Evolutionary conservation across 805 yeast genomes (phyloP).

Genomic region (Lachancea thermotolerans): DNA sequence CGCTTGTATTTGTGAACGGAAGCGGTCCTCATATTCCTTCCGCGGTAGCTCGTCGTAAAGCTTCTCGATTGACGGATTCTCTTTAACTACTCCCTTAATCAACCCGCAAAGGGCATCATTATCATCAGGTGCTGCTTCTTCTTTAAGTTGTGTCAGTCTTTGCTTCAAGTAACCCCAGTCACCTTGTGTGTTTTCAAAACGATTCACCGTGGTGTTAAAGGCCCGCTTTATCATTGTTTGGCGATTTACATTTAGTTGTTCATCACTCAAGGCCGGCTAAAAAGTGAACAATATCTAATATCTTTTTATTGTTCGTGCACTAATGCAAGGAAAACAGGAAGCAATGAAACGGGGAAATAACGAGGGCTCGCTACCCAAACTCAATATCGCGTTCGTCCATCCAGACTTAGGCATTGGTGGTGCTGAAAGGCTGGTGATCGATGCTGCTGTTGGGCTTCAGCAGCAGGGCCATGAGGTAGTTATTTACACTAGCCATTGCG

Average conservation of each 20-base stretch:
- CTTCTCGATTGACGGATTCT: constrained; percentile 13
- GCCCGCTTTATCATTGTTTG: neutral
- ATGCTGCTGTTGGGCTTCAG: constrained; percentile 85
- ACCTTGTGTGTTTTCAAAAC: neutral
- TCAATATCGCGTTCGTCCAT: constrained; percentile 79
- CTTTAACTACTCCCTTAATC: constrained; percentile 19
- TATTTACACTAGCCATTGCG: constrained; percentile 88
- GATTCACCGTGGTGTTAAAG: neutral
- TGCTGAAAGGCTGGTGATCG: constrained; percentile 95
- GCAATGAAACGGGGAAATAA: neutral
- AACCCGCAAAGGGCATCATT: constrained; percentile 23
- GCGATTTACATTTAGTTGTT: neutral
- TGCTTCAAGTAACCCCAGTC: constrained; percentile 20
- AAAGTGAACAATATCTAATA: too few relatives aligned
- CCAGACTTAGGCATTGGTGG: constrained; percentile 98
- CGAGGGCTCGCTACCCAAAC: neutral
- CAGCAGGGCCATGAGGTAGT: constrained; percentile 54
- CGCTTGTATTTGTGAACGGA: constrained; percentile 37
- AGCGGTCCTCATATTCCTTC: constrained; percentile 32
- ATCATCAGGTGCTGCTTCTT: constrained; percentile 16
- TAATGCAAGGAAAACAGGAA: too few relatives aligned
- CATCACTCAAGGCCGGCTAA: too few relatives aligned
- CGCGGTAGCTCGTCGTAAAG: constrained; percentile 29
- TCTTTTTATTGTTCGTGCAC: too few relatives aligned
- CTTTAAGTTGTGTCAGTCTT: constrained; percentile 24